These are phyloP conservation scores for Fusarium transvaalense DNA, from an alignment of 2,329 filamentous ascomycete genomes.

Conservation along the genomic window DNA sequence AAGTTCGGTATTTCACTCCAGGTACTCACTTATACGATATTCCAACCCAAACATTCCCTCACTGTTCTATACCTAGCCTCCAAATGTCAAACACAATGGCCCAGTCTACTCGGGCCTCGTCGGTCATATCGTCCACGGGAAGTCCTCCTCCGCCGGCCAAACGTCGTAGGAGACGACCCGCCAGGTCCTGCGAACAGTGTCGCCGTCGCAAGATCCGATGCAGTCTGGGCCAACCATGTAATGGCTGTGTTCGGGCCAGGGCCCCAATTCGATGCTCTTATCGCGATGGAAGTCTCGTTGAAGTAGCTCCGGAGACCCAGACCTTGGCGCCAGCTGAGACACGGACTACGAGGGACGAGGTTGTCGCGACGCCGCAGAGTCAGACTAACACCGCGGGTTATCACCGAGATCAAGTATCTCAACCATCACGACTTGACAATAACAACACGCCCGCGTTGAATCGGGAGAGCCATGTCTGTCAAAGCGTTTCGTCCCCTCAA, in stretches of 20 bases:
- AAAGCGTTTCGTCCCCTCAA: neutral
- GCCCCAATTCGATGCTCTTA: constrained; percentile 45
- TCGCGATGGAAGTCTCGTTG: constrained; percentile 33
- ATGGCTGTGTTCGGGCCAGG: constrained; percentile 44
- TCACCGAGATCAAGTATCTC: constrained; percentile 26
- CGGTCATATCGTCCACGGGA: constrained; percentile 11
- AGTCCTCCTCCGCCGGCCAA: constrained; percentile 31
- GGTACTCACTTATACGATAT: constrained; percentile 32
- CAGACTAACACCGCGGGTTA: constrained; percentile 7
- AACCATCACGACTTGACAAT: neutral
- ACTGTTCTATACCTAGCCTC: neutral
- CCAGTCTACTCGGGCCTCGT: neutral
- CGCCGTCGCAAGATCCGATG: constrained; percentile 47
- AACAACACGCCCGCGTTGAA: constrained; percentile 2
- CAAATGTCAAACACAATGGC: neutral
- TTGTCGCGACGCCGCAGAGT: neutral
- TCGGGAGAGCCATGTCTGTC: neutral
- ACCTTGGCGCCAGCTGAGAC: neutral
- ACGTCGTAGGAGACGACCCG: constrained; percentile 45
- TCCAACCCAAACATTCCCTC: neutral
- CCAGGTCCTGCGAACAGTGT: constrained; percentile 46
- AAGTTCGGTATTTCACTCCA: constrained; percentile 28
- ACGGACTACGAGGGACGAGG: constrained; percentile 8
- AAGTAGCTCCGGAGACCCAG: neutral
- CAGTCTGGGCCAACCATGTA: constrained; percentile 42